Percentiles rank a stretch among this genome's conserved stretches.
Conservation (phyloP, 208 protist species). For the Leishmania turanica region DNA sequence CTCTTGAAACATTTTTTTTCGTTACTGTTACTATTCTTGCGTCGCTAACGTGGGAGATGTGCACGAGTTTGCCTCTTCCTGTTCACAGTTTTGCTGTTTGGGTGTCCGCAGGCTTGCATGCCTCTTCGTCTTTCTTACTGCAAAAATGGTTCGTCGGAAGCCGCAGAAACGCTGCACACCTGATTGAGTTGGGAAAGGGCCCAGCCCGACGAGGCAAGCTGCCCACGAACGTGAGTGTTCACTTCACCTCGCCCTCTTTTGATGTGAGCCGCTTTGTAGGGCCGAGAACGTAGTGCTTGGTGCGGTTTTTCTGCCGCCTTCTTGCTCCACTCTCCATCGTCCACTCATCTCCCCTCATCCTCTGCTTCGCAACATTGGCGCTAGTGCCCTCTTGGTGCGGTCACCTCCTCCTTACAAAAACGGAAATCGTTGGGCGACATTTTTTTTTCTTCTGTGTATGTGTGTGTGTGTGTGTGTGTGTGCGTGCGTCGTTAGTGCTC, state of each 20-base stretch:
- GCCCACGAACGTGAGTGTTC: neutral
- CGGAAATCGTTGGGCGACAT: neutral
- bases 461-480: neutral
- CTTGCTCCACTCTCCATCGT: neutral
- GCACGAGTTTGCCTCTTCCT: neutral
- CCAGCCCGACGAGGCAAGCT: neutral
- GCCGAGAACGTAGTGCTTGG: neutral
- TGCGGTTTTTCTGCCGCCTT: neutral
- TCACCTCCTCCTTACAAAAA: neutral
- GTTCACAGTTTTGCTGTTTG: neutral
- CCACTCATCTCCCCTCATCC: neutral
- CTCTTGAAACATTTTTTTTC: slow-evolving; percentile 1
- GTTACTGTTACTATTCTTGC: neutral
- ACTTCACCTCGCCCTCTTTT: neutral
- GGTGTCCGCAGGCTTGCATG: neutral
- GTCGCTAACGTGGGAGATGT: neutral
- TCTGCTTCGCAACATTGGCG: neutral
- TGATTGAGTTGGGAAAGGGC: neutral
- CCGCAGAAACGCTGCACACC: neutral
- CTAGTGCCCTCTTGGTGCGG: neutral
- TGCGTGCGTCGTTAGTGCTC: neutral
- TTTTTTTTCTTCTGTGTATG: neutral
- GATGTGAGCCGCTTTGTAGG: neutral
- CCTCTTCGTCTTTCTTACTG: neutral
- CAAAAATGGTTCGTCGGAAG: neutral